Conservation (phyloP, 106 monocot species). For the Dendrobium catenatum region DNA sequence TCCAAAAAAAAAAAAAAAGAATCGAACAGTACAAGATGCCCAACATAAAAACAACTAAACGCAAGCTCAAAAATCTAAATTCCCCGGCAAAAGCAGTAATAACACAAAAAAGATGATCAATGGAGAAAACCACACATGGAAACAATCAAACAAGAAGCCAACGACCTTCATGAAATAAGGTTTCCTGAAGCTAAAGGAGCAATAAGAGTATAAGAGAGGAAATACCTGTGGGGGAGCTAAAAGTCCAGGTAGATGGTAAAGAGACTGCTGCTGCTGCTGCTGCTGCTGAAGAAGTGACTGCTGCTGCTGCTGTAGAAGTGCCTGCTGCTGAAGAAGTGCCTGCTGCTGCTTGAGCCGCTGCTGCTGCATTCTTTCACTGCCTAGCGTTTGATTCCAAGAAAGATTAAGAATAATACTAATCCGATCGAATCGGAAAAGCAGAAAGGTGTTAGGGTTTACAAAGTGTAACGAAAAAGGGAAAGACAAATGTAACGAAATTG, state of each 20-base stretch:
- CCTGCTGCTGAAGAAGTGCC: not conserved
- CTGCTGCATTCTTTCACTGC: slow-evolving; percentile 2
- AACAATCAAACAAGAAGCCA: not conserved
- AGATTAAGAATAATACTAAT: not conserved
- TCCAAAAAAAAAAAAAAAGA: not conserved
- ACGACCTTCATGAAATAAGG: too few species aligned
- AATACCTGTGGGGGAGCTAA: slow-evolving; percentile 1
- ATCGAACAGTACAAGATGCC: not conserved
- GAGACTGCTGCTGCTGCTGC: slow-evolving; percentile 14
- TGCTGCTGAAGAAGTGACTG: slow-evolving; percentile 12
- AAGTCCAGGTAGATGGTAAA: not conserved
- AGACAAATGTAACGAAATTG: not conserved
- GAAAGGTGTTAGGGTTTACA: not conserved
- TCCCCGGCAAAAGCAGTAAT: not conserved
- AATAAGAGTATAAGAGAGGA: not conserved
- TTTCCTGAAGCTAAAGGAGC: not conserved
- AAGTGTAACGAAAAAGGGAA: not conserved
- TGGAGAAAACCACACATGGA: not conserved
- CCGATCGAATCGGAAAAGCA: not conserved
- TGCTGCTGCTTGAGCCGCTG: slow-evolving; percentile 13
- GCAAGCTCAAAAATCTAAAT: not conserved
- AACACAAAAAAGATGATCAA: not conserved
- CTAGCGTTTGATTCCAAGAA: not conserved
- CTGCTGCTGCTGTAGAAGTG: slow-evolving; percentile 14
- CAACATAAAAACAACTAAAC: not conserved